Evolutionary conservation across 148 eudicot species (phyloP), one percentile per base, ranked within the genome.

Genomic region (Camellia sinensis): DNA sequence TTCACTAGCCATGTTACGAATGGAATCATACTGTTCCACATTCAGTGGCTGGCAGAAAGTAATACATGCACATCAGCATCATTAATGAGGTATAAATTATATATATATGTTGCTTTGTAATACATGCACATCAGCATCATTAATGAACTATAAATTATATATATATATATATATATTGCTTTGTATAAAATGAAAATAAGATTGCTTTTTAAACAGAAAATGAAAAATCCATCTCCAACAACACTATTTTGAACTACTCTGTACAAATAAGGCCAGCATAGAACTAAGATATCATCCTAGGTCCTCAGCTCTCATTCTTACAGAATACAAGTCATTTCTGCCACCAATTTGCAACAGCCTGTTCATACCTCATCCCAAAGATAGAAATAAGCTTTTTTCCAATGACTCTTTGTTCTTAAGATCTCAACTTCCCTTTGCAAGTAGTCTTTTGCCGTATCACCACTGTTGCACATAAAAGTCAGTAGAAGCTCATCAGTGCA

Each of bases 381-480:
- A 81, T 96, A 96, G 83, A 96, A 96, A 87, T 96, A 96, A 43
- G 97, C 98, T 85, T 96, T 96, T 71, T 86, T 91, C 99, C 99
- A 96, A 82, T 96, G 97, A 76, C 74, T 79, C 85, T 91, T 96
- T 56, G 90, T 81, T 85, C 88, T 88, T 83, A 96, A 81, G 71
- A 93, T 86, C 85, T 89, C 93, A 76, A 96, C 87, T 85, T 93
- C 94, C 77, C 81, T 88, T 83, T 90, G 97, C 88, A 96, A 81
- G 86, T 84, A 90, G 75, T 87, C 89, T 73, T 85, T 86, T 73
- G 86, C 89, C 76, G 88, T 83, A 89, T 92, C 95, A 84, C 87
- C 91, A 85, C 97, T 96, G 87, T 61, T 80, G 81, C 80, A 82
- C 82, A 87, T 71, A 43, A 80, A 83, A 56, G 59, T 41, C 77